phyloP scores from a whole-genome alignment of 1,284 basidiomycete genomes.

The Agroathelia rolfsii region DNA sequence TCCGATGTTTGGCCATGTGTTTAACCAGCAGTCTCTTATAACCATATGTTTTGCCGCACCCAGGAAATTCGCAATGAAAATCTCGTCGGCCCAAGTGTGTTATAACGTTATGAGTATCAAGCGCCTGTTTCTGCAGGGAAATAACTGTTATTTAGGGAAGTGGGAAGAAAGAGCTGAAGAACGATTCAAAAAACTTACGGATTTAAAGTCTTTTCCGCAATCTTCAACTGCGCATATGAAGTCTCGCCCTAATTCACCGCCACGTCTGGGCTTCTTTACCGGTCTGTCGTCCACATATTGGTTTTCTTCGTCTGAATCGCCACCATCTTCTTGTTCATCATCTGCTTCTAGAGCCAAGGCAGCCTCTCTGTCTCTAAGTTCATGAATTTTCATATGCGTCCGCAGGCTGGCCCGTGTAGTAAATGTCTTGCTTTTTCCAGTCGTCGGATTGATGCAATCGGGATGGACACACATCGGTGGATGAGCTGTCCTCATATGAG shows the following conservation, averaged over 20 bases:
- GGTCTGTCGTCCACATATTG: constrained; percentile 25
- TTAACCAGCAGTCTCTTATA: constrained; percentile 77
- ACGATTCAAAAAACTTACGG: constrained; percentile 36
- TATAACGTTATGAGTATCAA: constrained; percentile 58
- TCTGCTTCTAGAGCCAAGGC: constrained; percentile 23
- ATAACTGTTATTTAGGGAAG: too few relatives aligned
- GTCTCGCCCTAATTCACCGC: constrained; percentile 68
- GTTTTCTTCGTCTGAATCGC: constrained; percentile 20
- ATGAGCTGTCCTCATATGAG: constrained; percentile 68
- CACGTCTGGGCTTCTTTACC: constrained; percentile 47
- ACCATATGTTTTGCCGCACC: constrained; percentile 59
- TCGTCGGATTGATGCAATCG: too few relatives aligned
- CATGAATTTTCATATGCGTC: constrained; percentile 74
- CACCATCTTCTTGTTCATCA: constrained; percentile 5
- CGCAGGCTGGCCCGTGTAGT: constrained; percentile 63
- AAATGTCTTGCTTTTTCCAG: constrained; percentile 63
- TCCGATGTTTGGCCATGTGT: constrained; percentile 53
- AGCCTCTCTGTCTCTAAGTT: constrained; percentile 50
- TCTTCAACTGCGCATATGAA: constrained; percentile 62
- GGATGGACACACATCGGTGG: constrained; percentile 70
- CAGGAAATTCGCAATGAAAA: constrained; percentile 49
- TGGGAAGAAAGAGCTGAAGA: constrained; percentile 6
- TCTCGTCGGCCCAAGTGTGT: constrained; percentile 64
- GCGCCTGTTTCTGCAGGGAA: constrained; percentile 59
- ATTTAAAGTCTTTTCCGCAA: constrained; percentile 82